These are phyloP conservation scores for Ceratocystis colombiana DNA, from an alignment of 2,329 filamentous ascomycete species.

Conservation along the genomic window DNA sequence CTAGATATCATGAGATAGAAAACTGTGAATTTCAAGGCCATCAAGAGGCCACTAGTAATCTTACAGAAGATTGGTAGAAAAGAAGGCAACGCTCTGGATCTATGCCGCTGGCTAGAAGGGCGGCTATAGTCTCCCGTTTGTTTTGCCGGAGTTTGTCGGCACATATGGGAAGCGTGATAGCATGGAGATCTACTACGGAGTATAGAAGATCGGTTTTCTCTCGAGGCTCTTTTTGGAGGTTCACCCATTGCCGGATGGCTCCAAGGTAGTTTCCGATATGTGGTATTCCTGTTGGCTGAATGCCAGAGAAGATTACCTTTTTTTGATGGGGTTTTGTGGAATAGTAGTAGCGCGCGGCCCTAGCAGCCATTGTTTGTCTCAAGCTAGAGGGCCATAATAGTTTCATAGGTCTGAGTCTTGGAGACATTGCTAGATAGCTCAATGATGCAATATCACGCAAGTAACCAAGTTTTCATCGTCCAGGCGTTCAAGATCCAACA, in stretches of 20 bases:
- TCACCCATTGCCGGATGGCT: constrained; percentile 76
- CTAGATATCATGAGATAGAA: not conserved
- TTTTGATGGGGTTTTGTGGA: constrained; percentile 27
- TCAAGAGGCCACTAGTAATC: constrained; percentile 4
- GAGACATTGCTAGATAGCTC: not conserved
- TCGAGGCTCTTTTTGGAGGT: constrained; percentile 56
- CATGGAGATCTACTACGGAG: constrained; percentile 88
- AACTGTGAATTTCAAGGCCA: not conserved
- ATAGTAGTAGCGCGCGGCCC: not conserved
- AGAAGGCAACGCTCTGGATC: constrained; percentile 65
- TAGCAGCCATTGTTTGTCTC: not conserved
- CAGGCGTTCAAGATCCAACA: not conserved
- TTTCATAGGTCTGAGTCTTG: not conserved
- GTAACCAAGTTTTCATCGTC: not conserved
- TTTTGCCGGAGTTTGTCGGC: constrained; percentile 50
- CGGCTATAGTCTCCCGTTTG: constrained; percentile 66
- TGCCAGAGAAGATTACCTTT: constrained; percentile 75
- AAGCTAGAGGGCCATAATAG: not conserved
- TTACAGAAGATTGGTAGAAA: constrained; percentile 71
- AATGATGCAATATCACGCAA: not conserved
- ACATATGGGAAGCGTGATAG: constrained; percentile 69
- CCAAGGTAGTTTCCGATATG: constrained; percentile 95
- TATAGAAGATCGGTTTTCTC: constrained; percentile 58
- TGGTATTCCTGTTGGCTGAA: constrained; percentile 89
- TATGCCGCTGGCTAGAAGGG: constrained; percentile 72